Conservation (phyloP, 768 basidiomycete species). For the Pilatotrama ljubarskyi region DNA sequence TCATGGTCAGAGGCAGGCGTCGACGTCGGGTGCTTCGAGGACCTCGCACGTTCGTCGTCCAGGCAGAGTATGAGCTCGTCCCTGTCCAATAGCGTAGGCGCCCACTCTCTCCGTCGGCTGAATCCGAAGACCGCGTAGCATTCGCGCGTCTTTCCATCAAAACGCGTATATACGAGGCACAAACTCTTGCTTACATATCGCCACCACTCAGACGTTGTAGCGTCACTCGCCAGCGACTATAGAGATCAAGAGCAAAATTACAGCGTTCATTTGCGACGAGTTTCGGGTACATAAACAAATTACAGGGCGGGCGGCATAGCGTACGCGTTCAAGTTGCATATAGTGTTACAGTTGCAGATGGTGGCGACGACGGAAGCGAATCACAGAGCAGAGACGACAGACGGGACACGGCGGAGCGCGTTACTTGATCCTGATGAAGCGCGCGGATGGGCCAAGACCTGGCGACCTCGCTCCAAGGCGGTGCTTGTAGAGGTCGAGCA, state of each 20-base stretch:
- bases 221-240: too few species aligned
- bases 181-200: neutral
- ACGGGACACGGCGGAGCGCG: conserved; percentile 4
- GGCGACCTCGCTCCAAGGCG: conserved; percentile 31
- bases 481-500: conserved; percentile 60
- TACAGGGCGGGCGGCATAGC: conserved; percentile 11
- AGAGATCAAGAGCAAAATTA: neutral
- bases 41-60: conserved; percentile 24
- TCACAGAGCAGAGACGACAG: conserved; percentile 3
- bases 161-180: neutral
- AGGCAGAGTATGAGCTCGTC: neutral
- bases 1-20: conserved; percentile 5
- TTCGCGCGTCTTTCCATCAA: neutral
- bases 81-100: neutral
- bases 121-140: too few species aligned
- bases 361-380: conserved; percentile 4
- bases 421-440: conserved; percentile 48
- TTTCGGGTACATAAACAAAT: conserved; percentile 14
- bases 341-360: conserved; percentile 26
- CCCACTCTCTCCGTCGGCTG: neutral
- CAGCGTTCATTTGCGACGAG: neutral
- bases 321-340: conserved; percentile 8
- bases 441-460: conserved; percentile 33
- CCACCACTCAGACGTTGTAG: neutral
- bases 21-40: neutral